These are phyloP conservation scores for Lachnellula cervina DNA, from an alignment of 2,329 filamentous ascomycete species.

Conservation along the genomic window DNA sequence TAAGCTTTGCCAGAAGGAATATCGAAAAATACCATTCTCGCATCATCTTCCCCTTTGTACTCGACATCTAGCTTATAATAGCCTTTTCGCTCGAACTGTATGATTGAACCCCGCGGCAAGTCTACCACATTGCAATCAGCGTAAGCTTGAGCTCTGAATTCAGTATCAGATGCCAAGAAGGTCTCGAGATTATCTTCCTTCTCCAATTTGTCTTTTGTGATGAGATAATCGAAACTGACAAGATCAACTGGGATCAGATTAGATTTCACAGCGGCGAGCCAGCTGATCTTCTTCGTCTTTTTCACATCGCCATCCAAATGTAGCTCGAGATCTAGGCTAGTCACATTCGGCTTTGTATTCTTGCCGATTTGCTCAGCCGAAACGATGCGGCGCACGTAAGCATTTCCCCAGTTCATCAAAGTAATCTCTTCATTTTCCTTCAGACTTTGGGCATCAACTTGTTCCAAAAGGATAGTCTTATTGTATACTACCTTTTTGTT, in stretches of 20 bases:
- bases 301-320: not conserved
- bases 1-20: constrained; percentile 58
- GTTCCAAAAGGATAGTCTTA: not conserved
- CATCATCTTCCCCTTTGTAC: not conserved
- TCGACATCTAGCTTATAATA: not conserved
- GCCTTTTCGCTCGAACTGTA: constrained; percentile 1
- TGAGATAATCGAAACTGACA: constrained; percentile 87
- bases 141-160: not conserved
- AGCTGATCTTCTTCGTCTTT: constrained; percentile 34
- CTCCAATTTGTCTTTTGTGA: constrained; percentile 87
- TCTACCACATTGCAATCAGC: constrained; percentile 1
- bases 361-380: not conserved
- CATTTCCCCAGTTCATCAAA: not conserved
- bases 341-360: not conserved
- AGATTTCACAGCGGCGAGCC: constrained; percentile 71
- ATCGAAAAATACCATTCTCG: constrained; percentile 53
- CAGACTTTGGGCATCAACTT: not conserved
- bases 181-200: constrained; percentile 79
- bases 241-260: constrained; percentile 74
- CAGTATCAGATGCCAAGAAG: constrained; percentile 52
- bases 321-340: not conserved
- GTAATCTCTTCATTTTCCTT: not conserved
- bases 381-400: not conserved
- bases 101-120: not conserved
- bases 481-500: not conserved